These are phyloP conservation scores for Arthrobotrys iridis DNA, from an alignment of 2,329 filamentous ascomycete genomes.

Conservation along the genomic window DNA sequence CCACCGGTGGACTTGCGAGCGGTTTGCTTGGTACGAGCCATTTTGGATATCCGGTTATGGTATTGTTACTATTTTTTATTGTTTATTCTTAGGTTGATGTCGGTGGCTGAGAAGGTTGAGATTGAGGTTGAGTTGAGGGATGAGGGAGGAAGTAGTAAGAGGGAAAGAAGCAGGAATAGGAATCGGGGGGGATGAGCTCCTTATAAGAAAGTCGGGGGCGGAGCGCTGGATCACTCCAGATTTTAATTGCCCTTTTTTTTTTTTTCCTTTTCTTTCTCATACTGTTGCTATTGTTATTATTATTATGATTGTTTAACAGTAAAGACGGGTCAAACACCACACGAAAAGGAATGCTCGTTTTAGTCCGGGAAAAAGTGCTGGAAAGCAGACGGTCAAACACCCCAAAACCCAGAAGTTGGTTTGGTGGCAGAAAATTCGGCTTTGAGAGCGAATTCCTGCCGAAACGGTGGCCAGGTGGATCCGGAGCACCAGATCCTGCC, in stretches of 20 bases:
- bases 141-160: conserved; percentile 55
- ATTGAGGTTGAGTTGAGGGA: conserved; percentile 55
- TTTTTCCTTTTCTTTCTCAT: not conserved
- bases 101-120: conserved; percentile 50
- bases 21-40: conserved; percentile 63
- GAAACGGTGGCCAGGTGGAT: not conserved
- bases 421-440: conserved; percentile 13
- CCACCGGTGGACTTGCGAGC: conserved; percentile 81
- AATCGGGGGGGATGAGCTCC: conserved; percentile 59
- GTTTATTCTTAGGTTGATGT: too few relatives aligned
- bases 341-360: conserved; percentile 19
- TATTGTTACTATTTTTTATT: too few relatives aligned
- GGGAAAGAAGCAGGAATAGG: conserved; percentile 8
- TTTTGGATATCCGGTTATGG: conserved; percentile 47
- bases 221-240: conserved; percentile 48
- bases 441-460: not conserved
- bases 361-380: not conserved
- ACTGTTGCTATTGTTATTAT: conserved; percentile 6
- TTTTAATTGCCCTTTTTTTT: not conserved
- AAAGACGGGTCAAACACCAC: conserved; percentile 34
- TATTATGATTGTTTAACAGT: not conserved
- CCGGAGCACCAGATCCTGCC: conserved; percentile 2
- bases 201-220: conserved; percentile 57
- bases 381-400: conserved; percentile 43
- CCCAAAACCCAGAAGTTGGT: conserved; percentile 26